Evolutionary conservation across 73 alveolate genomes (phyloP).

Genomic region (Effrenium voratum): DNA sequence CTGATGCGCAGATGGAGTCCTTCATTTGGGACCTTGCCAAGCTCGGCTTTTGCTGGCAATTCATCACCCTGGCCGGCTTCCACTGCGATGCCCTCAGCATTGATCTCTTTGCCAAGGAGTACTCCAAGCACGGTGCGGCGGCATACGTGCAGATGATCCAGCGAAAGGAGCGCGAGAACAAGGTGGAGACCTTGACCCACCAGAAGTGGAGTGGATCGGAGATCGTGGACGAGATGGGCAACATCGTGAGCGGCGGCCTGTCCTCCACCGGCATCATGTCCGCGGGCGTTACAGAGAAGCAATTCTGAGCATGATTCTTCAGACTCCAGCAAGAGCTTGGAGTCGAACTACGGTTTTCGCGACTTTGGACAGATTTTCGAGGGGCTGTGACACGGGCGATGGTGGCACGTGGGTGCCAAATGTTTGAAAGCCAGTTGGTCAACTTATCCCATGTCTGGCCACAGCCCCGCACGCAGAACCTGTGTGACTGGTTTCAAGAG

Average conservation of each 20-base stretch:
- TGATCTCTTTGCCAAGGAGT: constrained; percentile 95
- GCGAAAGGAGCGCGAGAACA: constrained; percentile 95
- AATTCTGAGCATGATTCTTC: constrained; percentile 89
- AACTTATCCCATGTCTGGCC: no score
- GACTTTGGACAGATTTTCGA: no score
- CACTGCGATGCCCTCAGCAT: constrained; percentile 95
- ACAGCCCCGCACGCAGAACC: no score
- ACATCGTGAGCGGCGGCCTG: constrained; percentile 91
- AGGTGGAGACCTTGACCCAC: constrained; percentile 95
- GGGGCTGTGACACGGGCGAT: no score
- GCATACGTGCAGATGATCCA: constrained; percentile 96
- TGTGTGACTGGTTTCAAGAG: no score
- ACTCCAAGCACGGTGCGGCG: constrained; percentile 95
- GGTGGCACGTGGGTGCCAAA: no score
- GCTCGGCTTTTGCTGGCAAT: constrained; percentile 96
- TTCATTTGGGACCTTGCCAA: constrained; percentile 95
- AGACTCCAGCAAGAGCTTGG: no score
- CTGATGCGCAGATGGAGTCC: constrained; percentile 86
- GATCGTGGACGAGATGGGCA: constrained; percentile 94
- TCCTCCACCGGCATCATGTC: constrained; percentile 95
- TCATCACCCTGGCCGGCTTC: constrained; percentile 96
- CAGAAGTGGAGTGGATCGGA: constrained; percentile 95
- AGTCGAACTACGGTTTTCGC: no score
- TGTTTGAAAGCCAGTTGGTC: no score
- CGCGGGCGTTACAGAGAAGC: constrained; percentile 94